phyloP scores from a whole-genome alignment of 345 rosid genomes.

The Erucastrum elatum region DNA sequence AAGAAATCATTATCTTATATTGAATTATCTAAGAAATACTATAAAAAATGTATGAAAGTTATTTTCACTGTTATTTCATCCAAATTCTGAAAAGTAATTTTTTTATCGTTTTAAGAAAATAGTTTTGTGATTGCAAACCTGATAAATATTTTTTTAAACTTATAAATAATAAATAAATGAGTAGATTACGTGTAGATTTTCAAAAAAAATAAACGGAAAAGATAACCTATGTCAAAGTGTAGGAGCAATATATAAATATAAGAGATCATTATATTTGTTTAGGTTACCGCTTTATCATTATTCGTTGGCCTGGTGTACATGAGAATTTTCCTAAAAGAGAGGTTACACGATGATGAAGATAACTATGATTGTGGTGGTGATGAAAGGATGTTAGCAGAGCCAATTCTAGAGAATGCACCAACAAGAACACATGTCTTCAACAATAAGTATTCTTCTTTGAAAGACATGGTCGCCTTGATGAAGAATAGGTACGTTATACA shows the following conservation, averaged over 20 bases:
- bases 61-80: background rate
- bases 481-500: conserved; percentile 50
- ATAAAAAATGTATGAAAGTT: background rate
- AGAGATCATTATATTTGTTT: background rate
- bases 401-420: conserved; percentile 44
- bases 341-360: conserved; percentile 21
- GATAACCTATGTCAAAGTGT: background rate
- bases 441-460: conserved; percentile 51
- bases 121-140: background rate
- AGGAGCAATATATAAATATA: background rate
- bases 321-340: conserved; percentile 77
- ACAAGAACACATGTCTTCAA: conserved; percentile 22
- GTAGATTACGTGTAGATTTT: background rate
- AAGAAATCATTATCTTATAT: no score
- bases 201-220: background rate
- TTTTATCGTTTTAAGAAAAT: no score
- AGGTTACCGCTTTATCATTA: conserved; percentile 59
- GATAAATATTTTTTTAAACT: background rate
- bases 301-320: conserved; percentile 63
- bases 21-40: background rate
- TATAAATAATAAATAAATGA: background rate
- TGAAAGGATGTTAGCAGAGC: conserved; percentile 37
- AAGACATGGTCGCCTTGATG: conserved; percentile 52
- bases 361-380: background rate
- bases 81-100: background rate